Percentiles rank a stretch among this genome's conserved stretches.
phyloP scores from a whole-genome alignment of 345 rosid species.

The Citrus mangshanensis region DNA sequence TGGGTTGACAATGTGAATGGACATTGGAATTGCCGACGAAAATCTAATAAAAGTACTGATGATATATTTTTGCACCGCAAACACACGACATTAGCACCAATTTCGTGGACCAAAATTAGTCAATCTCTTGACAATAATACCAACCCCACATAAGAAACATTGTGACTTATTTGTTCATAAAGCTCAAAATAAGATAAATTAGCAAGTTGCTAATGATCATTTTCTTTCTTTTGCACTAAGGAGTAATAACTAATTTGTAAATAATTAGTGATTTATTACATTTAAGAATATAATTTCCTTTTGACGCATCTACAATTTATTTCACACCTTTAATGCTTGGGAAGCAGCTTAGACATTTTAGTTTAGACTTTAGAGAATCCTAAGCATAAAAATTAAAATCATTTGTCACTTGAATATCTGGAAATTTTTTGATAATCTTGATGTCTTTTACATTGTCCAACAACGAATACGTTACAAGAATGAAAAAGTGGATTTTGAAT shows the following conservation, averaged over 20 bases:
- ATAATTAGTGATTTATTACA: too few species aligned
- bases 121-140: background rate
- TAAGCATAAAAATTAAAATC: background rate
- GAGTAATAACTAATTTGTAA: background rate
- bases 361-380: background rate
- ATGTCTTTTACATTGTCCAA: background rate
- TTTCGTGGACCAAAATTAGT: background rate
- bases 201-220: background rate
- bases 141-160: background rate
- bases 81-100: background rate
- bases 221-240: background rate
- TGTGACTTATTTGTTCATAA: background rate
- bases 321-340: background rate
- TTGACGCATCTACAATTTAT: background rate
- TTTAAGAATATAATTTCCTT: background rate
- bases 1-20: slow-evolving; percentile 9
- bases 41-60: background rate
- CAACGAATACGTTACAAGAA: background rate
- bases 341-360: background rate
- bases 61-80: background rate
- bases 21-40: background rate
- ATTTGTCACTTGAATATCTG: background rate
- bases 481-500: background rate
- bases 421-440: background rate
- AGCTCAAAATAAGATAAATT: background rate